phyloP scores from a whole-genome alignment of 2,329 filamentous ascomycete genomes.

The Alternaria ethzedia region DNA sequence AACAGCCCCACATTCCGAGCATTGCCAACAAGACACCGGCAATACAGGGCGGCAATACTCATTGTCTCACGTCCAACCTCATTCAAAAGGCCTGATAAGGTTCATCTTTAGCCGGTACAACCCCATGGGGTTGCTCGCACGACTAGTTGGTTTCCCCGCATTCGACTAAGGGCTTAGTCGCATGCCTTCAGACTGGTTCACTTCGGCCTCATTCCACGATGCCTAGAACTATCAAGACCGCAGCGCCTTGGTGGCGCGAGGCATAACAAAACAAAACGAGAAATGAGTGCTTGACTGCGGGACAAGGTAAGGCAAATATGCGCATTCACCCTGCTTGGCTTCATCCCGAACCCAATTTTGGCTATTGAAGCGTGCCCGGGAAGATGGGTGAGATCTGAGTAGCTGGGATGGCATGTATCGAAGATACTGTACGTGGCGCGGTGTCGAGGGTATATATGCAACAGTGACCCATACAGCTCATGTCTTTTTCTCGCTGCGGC shows the following conservation, averaged over 20 bases:
- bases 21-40: not conserved
- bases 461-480: not conserved
- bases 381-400: not conserved
- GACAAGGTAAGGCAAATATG: constrained; percentile 10
- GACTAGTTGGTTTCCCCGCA: constrained; percentile 1
- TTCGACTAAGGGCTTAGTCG: constrained; percentile 3
- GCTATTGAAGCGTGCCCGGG: not conserved
- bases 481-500: not conserved
- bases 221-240: not conserved
- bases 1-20: not conserved
- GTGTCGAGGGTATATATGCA: not conserved
- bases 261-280: not conserved
- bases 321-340: constrained; percentile 17
- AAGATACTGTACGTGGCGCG: not conserved
- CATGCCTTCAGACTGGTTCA: not conserved
- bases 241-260: constrained; percentile 2
- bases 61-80: not conserved
- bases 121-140: constrained; percentile 4
- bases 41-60: not conserved
- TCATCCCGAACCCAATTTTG: not conserved
- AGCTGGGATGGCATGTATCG: not conserved
- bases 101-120: constrained; percentile 11
- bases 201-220: not conserved
- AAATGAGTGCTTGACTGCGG: constrained; percentile 6
- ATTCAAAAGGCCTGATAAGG: not conserved